Evolutionary conservation across 2,329 filamentous ascomycete species (phyloP).

Genomic region (Curvularia hawaiiensis): DNA sequence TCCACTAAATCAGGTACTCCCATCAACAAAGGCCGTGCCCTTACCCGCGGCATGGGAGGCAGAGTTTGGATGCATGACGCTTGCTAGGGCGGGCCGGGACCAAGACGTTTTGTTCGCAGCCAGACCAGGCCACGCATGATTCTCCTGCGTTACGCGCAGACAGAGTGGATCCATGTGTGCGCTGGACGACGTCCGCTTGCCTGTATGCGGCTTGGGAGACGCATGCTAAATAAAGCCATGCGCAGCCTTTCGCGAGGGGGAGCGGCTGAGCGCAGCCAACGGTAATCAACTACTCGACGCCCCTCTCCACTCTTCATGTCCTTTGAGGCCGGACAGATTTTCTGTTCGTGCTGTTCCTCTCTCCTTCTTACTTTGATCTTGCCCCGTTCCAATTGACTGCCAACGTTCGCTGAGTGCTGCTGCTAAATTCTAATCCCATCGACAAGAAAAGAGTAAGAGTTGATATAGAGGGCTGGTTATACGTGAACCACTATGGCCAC

Average conservation of each 20-base stretch:
- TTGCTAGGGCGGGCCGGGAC: conserved; percentile 7
- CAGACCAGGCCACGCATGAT: conserved; percentile 4
- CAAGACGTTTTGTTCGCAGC: conserved; percentile 4
- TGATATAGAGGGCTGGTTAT: neutral
- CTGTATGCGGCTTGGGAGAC: conserved; percentile 8
- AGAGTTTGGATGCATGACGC: conserved; percentile 12
- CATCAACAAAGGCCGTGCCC: conserved; percentile 5
- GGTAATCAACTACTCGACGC: conserved; percentile 7
- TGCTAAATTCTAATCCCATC: neutral
- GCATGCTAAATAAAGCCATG: conserved; percentile 20
- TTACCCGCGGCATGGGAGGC: conserved; percentile 4
- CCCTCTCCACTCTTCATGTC: conserved; percentile 6
- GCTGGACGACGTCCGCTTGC: conserved; percentile 10
- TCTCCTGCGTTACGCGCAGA: conserved; percentile 3
- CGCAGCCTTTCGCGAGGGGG: conserved; percentile 16
- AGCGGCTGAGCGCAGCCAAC: conserved; percentile 14
- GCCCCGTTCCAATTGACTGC: neutral
- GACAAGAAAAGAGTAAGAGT: conserved; percentile 5
- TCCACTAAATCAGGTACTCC: conserved; percentile 4
- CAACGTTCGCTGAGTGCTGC: neutral
- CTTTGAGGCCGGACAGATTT: neutral
- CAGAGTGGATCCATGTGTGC: conserved; percentile 10
- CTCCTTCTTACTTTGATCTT: neutral
- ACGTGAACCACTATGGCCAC: conserved; percentile 14
- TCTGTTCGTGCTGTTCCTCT: conserved; percentile 6